Base-by-base conservation (phyloP, 139 green algal species). In the Auxenochlorella protothecoides region DNA sequence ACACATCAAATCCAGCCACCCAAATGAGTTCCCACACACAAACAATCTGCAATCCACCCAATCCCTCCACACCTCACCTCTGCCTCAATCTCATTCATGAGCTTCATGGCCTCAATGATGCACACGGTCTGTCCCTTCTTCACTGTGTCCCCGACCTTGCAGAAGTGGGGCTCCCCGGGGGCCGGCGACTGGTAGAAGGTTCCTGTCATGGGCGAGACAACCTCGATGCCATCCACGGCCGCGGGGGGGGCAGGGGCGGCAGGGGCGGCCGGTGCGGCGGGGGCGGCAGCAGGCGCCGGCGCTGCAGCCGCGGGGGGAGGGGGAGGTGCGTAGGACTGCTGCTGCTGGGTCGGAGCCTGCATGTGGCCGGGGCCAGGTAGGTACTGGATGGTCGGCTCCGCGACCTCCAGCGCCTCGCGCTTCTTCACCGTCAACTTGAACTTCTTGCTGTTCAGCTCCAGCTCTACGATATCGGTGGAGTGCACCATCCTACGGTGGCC, bases 31-130 rank as follows among this genome's bases (percentile, higher is more conserved):
- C 27, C 27, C 27, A 44, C 27, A 44, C 27, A 44, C 27, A 44
- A 44, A 44, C 27, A 44, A 44, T 44, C 27, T 44, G 27, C 27
- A 44, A 44, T 44, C 27, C 27, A 44, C 27, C 27, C 27, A 44
- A 44, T 44, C 76, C 3, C 80, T 13, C 77, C 86, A 83, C 27
- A 4, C 4, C 27, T 44, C 4, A 3, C 14, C 5, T 15, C 67
- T 61, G 3, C 56, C 90, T 97, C 92, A 70, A 97, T 97, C 81
- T 97, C 93, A 79, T 97, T 98, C 93, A 98, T 97, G 8, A 98
- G 88, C 85, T 98, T 97, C 93, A 97, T 97, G 44, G 91, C 93
- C 85, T 98, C 93, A 52, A 98, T 91, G 80, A 98, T 97, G 79
- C 92, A 93, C 16, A 98, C 83, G 10, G 85, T 90, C 82, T 98